Conservation (phyloP, 495 filamentous ascomycete genomes). For the Aspergillus cavernicola region DNA sequence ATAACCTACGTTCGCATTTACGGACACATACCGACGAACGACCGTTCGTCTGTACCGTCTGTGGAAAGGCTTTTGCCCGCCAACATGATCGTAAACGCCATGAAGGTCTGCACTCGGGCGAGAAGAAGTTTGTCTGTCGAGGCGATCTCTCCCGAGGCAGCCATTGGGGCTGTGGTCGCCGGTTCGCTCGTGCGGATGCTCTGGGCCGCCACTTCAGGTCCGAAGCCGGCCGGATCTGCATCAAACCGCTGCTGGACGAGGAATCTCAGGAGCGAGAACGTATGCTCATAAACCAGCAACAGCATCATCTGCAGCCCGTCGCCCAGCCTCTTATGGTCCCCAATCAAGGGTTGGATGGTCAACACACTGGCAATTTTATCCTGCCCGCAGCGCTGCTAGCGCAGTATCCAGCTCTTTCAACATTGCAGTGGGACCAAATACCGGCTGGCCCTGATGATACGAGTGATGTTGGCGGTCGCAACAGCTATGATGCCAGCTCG, state of each 20-base stretch:
- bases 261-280: conserved; percentile 75
- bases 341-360: conserved; percentile 34
- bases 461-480: conserved; percentile 71
- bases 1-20: conserved; percentile 87
- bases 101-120: conserved; percentile 84
- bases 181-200: conserved; percentile 93
- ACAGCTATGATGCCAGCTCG: conserved; percentile 87
- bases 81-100: conserved; percentile 91
- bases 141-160: conserved; percentile 79
- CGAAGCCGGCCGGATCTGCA: conserved; percentile 92
- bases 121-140: conserved; percentile 96
- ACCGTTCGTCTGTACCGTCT: conserved; percentile 93
- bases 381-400: conserved; percentile 83
- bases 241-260: conserved; percentile 90
- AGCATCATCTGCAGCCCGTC: conserved; percentile 44
- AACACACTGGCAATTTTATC: conserved; percentile 53
- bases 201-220: conserved; percentile 95
- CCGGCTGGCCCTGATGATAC: conserved; percentile 53
- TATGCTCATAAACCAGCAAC: conserved; percentile 60
- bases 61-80: conserved; percentile 93
- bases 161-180: conserved; percentile 87
- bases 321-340: conserved; percentile 41
- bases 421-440: conserved; percentile 71
- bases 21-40: conserved; percentile 91
- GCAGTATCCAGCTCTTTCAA: conserved; percentile 87